Conservation (phyloP, 257 asterid species). For the Capsicum pubescens region DNA sequence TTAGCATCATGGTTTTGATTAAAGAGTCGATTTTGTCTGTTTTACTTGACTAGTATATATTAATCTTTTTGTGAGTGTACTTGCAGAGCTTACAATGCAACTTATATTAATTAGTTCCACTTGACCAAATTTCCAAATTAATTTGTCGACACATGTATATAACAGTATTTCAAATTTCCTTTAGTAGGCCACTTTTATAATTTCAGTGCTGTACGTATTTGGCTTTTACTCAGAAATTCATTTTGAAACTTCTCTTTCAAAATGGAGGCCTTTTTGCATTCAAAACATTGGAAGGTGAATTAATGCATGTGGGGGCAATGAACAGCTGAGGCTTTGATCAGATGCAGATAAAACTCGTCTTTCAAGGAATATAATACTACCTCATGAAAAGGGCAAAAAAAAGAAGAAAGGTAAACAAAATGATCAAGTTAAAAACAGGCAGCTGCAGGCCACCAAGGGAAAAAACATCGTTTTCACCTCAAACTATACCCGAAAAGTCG, state of each 20-base stretch:
- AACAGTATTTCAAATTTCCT: neutral
- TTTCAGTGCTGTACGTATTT: neutral
- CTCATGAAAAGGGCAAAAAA: conserved; percentile 37
- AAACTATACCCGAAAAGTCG: no score
- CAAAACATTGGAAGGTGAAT: neutral
- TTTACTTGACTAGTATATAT: neutral
- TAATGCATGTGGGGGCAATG: conserved; percentile 39
- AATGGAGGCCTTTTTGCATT: neutral
- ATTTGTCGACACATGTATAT: neutral
- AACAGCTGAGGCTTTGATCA: conserved; percentile 45
- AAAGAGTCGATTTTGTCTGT: neutral
- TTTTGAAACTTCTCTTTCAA: neutral
- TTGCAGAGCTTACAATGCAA: no score
- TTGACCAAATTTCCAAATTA: no score
- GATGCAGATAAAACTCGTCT: conserved; percentile 46
- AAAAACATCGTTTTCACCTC: no score
- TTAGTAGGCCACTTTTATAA: neutral
- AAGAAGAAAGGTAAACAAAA: neutral
- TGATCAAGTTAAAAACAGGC: conserved; percentile 34
- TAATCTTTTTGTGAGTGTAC: no score
- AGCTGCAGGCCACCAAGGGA: no score
- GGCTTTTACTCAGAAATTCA: neutral
- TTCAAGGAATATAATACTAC: conserved; percentile 37
- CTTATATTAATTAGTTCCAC: no score
- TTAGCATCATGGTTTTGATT: no score